Base-by-base conservation (phyloP, 179 eudicot species). In the Amaranthus tricolor region DNA sequence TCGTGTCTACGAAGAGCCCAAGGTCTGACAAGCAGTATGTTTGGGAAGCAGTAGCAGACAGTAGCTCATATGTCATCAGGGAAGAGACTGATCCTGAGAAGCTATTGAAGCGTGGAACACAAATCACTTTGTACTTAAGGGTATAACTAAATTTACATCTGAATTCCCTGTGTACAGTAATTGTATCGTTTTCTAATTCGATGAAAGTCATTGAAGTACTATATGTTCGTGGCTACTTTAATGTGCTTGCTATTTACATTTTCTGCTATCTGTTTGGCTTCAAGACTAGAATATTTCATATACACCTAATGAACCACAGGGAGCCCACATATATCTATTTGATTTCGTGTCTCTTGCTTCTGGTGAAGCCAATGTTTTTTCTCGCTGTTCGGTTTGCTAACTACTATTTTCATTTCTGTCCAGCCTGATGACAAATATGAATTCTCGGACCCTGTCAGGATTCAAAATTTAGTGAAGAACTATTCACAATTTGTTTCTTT, bases 361-460 rank as follows among this genome's bases (percentile, higher is more conserved):
- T 51, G 17, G 21, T 48, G 14, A 71, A 58, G 63, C 24, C 1
- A 8, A 19, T 5, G 40, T 31, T 15, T 9, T 40, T 20, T 52
- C 64, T n/a, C 51, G 53, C 40, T 76, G 49, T 13, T 48, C n/a
- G 50, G 64, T 6, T 7, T 63, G 24, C 80, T 79, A 72, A 74
- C 19, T 40, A 6, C 64, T 52, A 74, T 56, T 58, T 3, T 1
- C 44, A 4, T 20, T 62, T 58, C 72, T 44, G 79, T 84, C 82
- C 91, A 95, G 99, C 81, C 89, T 45, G 99, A 95, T 85, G 99
- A 95, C 82, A 95, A 95, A 78, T 95, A 93, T 66, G 99, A 95
- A 68, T 95, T 85, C 83, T 79, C 97, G 19, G 97, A 95, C 67
- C 89, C 97, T 62, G 73, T 78, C 15, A 88, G 81, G 78, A 87